These are phyloP conservation scores for Alternaria brassicicola DNA, from an alignment of 2,329 filamentous ascomycete genomes.

Conservation along the genomic window DNA sequence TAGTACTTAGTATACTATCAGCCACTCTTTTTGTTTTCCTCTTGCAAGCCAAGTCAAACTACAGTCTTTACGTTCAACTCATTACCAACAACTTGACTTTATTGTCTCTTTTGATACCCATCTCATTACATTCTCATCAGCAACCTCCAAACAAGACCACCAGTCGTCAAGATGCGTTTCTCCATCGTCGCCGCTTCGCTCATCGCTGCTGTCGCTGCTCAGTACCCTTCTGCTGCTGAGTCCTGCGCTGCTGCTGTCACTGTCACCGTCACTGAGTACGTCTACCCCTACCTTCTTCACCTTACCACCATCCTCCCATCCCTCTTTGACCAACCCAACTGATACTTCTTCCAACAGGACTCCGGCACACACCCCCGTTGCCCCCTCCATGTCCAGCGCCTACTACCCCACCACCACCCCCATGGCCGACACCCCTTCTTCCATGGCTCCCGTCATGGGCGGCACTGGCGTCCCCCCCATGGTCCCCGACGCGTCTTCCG, in stretches of 20 bases:
- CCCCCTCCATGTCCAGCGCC: slow-evolving; percentile 25
- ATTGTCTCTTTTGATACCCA: slow-evolving; percentile 15
- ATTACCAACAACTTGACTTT: slow-evolving; percentile 7
- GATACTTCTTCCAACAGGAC: slow-evolving; percentile 15
- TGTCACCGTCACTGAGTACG: slow-evolving; percentile 41
- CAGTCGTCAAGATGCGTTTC: slow-evolving; percentile 43
- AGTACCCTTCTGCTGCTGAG: slow-evolving; percentile 21
- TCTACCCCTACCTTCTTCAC: background rate
- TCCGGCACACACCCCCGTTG: slow-evolving; percentile 29
- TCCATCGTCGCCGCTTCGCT: slow-evolving; percentile 36
- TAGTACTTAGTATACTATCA: slow-evolving; percentile 36
- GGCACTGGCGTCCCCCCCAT: slow-evolving; percentile 28
- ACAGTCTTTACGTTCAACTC: slow-evolving; percentile 19
- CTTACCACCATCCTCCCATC: background rate
- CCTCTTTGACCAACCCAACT: background rate
- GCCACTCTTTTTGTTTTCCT: slow-evolving; percentile 36
- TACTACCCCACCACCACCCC: slow-evolving; percentile 37
- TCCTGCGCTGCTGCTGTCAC: slow-evolving; percentile 32
- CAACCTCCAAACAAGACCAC: slow-evolving; percentile 8
- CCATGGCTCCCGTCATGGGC: slow-evolving; percentile 19
- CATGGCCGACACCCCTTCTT: slow-evolving; percentile 9
- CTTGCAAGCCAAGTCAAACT: slow-evolving; percentile 8
- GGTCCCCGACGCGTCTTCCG: slow-evolving; percentile 11
- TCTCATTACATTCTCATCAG: slow-evolving; percentile 10
- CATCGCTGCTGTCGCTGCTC: slow-evolving; percentile 33